Base-by-base conservation (phyloP, 2,329 filamentous ascomycete species). In the Stachybotrys chlorohalonatus region DNA sequence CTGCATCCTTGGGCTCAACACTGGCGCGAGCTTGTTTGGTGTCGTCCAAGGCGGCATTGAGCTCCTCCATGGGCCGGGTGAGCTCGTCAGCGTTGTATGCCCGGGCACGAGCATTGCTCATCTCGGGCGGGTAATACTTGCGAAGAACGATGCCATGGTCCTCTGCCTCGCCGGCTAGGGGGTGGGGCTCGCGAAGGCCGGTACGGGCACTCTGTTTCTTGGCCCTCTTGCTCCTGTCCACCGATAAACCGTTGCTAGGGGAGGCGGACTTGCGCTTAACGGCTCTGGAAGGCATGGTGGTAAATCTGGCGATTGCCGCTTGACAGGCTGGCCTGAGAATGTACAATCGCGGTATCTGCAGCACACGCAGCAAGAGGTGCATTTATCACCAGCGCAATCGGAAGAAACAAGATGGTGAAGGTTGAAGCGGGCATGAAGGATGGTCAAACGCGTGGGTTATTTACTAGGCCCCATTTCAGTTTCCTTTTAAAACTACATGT, bases 81-180 rank as follows among this genome's bases (percentile, higher is more conserved):
- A 95, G 73, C 51, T 82, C 77, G 53, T 86, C 79, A n/a, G 79
- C 71, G 53, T 81, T 87, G 70, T 96, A 96, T 52, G 86, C 84
- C 6, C 77, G 75, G 53, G 88, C 91, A 46, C 91, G 84, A 52
- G 80, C 82, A 63, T 90, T 94, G 72, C 80, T 88, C 85, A 96
- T 95, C 66, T 95, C 90, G 1, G 82, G 81, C 0, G 90, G 90
- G 62, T 96, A 96, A 72, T 85, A 96, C 51, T 88, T 79, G 47
- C 86, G 83, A 42, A 87, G 74, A 0, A 89, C 82, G 52, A 89
- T 83, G 16, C 84, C 85, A 59, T 85, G 61, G 24, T 75, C 69
- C 58, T 80, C 77, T 8, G 76, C 70, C 24, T 75, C 69, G 15
- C 68, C 63, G n/a, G 74, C 65, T 47, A 73, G 73, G 11, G 73